phyloP scores from a whole-genome alignment of 176 grass and related monocot species.

The Microstegium vimineum region DNA sequence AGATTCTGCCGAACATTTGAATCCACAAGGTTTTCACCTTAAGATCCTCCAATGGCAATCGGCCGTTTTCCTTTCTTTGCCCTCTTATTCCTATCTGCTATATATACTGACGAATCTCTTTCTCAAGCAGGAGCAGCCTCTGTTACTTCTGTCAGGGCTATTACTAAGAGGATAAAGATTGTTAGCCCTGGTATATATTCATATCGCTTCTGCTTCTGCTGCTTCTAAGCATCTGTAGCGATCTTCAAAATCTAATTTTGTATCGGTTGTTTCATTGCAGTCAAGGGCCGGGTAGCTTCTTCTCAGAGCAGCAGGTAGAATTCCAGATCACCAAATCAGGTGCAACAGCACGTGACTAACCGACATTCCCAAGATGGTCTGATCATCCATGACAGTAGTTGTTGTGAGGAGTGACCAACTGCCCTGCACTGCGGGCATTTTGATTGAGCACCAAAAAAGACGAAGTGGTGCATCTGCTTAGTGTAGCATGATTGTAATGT shows the following conservation, averaged over 20 bases:
- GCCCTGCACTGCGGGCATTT: background rate
- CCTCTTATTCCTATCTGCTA: background rate
- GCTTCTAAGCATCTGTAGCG: background rate
- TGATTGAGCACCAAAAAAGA: background rate
- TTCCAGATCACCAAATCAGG: background rate
- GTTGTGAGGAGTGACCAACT: background rate
- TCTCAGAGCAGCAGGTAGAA: background rate
- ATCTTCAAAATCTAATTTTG: background rate
- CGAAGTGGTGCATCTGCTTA: background rate
- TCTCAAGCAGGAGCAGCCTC: slow-evolving; percentile 45
- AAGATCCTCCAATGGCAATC: background rate
- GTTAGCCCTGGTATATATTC: slow-evolving; percentile 71
- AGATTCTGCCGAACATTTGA: slow-evolving; percentile 32
- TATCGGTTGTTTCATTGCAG: slow-evolving; percentile 34
- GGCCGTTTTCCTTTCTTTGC: background rate
- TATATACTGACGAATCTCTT: background rate
- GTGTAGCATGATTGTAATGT: background rate
- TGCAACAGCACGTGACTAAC: background rate
- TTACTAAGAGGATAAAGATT: slow-evolving; percentile 88
- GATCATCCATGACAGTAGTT: background rate
- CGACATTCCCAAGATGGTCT: slow-evolving; percentile 29
- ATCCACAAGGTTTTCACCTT: slow-evolving; percentile 46
- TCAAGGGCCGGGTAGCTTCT: slow-evolving; percentile 11
- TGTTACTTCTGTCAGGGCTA: slow-evolving; percentile 70
- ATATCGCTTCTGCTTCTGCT: background rate